Conservation (phyloP, 2,329 filamentous ascomycete species). For the Microdochium paspali region DNA sequence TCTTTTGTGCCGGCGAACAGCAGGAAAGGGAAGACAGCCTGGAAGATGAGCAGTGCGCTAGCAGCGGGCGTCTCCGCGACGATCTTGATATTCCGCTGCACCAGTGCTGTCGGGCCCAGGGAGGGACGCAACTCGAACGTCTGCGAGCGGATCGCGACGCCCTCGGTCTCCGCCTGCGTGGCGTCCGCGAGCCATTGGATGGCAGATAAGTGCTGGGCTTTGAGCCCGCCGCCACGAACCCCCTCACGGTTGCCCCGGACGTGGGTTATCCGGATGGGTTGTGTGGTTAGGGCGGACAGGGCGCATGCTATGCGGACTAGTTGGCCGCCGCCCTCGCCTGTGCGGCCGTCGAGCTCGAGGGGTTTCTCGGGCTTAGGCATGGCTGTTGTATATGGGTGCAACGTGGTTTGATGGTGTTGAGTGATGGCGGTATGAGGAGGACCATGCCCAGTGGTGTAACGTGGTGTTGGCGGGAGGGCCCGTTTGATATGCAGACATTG, state of each 20-base stretch:
- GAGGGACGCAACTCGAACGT: slow-evolving; percentile 37
- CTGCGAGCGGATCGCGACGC: slow-evolving; percentile 40
- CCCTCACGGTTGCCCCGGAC: slow-evolving; percentile 44
- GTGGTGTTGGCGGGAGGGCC: too few relatives aligned
- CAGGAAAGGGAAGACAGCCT: slow-evolving; percentile 50
- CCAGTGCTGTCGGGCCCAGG: slow-evolving; percentile 25
- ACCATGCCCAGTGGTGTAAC: too few relatives aligned
- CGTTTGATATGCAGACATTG: too few relatives aligned
- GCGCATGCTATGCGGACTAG: slow-evolving; percentile 46
- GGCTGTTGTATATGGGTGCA: background rate
- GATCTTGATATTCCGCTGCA: slow-evolving; percentile 36
- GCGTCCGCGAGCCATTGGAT: slow-evolving; percentile 43
- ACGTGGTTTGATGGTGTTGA: background rate
- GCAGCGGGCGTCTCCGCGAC: slow-evolving; percentile 38
- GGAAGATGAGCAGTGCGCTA: slow-evolving; percentile 47
- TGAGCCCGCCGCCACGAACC: slow-evolving; percentile 31
- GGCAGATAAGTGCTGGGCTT: slow-evolving; percentile 49
- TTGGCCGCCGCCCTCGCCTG: slow-evolving; percentile 54
- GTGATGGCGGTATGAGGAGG: too few relatives aligned
- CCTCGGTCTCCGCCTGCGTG: slow-evolving; percentile 39
- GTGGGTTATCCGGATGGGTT: slow-evolving; percentile 41
- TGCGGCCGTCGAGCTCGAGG: slow-evolving; percentile 43
- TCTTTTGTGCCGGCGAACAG: slow-evolving; percentile 39
- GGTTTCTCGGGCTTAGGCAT: background rate
- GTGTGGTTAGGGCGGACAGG: slow-evolving; percentile 44